A percentile compares a stretch with the other conserved stretches of the same genome.
These are phyloP conservation scores for Trichosporon faecale DNA, from an alignment of 1,284 basidiomycete species.

Conservation along the genomic window DNA sequence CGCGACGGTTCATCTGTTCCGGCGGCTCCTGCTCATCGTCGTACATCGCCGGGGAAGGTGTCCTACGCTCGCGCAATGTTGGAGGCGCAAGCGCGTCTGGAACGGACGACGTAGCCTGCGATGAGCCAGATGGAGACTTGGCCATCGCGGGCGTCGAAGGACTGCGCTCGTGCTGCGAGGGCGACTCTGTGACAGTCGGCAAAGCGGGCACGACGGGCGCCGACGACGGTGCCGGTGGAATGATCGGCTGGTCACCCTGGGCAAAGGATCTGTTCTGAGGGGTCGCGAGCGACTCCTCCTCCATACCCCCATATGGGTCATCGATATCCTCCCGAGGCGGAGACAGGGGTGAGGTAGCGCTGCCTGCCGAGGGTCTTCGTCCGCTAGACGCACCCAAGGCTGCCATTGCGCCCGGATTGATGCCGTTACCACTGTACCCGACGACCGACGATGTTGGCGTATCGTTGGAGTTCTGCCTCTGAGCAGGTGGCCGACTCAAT, in stretches of 20 bases:
- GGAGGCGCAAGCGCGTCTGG: not conserved
- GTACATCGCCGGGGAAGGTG: not conserved
- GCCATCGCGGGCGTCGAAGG: not conserved
- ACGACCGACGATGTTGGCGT: not conserved
- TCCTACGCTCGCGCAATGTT: not conserved
- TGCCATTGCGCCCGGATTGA: not conserved
- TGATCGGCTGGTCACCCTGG: not conserved
- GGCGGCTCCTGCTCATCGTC: slow-evolving; percentile 11
- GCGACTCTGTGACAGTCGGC: slow-evolving; percentile 10
- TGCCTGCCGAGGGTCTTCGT: slow-evolving; percentile 3
- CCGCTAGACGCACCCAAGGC: slow-evolving; percentile 1
- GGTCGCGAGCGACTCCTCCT: slow-evolving; percentile 12
- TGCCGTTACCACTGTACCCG: not conserved
- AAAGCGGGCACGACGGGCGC: not conserved
- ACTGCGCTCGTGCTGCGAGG: not conserved
- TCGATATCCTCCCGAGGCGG: not conserved
- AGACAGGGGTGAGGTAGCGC: slow-evolving; percentile 11
- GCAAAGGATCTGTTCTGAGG: not conserved
- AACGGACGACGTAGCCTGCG: not conserved
- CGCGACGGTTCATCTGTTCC: slow-evolving; percentile 31
- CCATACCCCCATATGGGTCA: slow-evolving; percentile 16
- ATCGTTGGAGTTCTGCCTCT: not conserved
- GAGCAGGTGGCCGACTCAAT: not conserved
- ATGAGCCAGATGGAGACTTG: not conserved
- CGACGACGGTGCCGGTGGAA: not conserved